phyloP scores from a whole-genome alignment of 352 stramenopile species.

The Globisporangium acanthophoron region DNA sequence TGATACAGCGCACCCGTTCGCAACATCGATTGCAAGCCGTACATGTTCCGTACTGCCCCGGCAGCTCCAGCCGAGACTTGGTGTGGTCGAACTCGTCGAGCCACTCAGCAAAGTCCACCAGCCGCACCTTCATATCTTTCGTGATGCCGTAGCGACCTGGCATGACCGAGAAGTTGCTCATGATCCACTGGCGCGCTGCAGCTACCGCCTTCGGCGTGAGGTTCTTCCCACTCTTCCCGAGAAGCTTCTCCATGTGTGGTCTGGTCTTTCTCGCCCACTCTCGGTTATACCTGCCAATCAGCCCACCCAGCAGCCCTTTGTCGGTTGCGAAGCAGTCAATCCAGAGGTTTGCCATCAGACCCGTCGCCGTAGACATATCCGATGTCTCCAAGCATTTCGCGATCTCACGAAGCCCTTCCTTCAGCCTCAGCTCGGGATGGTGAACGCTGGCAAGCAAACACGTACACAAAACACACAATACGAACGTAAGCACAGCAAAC shows the following conservation, averaged over 20 bases:
- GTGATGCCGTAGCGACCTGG: constrained; percentile 68
- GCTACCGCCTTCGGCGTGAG: constrained; percentile 49
- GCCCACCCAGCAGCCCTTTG: constrained; percentile 35
- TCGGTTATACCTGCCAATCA: constrained; percentile 75
- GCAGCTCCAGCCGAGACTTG: constrained; percentile 59
- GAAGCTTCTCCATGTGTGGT: constrained; percentile 64
- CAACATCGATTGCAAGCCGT: constrained; percentile 15
- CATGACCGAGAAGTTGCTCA: constrained; percentile 62
- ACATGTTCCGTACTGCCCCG: constrained; percentile 74
- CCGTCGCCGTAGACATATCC: constrained; percentile 22
- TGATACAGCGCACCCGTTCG: too few species aligned
- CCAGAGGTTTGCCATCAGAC: constrained; percentile 38
- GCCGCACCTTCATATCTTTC: constrained; percentile 75
- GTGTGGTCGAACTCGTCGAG: constrained; percentile 80
- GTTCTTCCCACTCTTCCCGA: constrained; percentile 57
- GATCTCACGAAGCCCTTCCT: constrained; percentile 69
- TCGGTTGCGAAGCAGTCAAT: constrained; percentile 60
- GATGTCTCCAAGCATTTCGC: constrained; percentile 57
- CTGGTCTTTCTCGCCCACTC: constrained; percentile 53
- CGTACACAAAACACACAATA: constrained; percentile 4
- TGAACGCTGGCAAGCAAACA: constrained; percentile 39
- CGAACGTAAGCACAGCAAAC: background rate
- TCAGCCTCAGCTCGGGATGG: constrained; percentile 73
- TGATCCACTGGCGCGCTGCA: constrained; percentile 61
- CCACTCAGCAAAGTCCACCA: constrained; percentile 83